These are phyloP conservation scores for Bipolaris zeicola DNA, from an alignment of 2,329 filamentous ascomycete species.

Conservation along the genomic window DNA sequence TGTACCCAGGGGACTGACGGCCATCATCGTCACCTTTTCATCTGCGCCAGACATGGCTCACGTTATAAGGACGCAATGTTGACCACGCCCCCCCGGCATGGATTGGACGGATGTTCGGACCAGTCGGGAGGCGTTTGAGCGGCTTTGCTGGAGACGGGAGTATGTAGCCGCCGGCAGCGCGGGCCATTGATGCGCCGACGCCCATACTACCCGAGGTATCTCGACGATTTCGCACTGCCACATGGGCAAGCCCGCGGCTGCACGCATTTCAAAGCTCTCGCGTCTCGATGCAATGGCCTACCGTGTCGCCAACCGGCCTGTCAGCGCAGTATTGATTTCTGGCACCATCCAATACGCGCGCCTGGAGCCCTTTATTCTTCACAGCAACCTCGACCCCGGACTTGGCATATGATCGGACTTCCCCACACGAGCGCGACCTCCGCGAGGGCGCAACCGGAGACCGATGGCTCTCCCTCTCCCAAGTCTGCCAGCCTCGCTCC, in stretches of 20 bases:
- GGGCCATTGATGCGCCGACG: slow-evolving; percentile 38
- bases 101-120: slow-evolving; percentile 24
- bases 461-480: slow-evolving; percentile 33
- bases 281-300: slow-evolving; percentile 16
- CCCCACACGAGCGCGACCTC: slow-evolving; percentile 35
- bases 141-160: slow-evolving; percentile 24
- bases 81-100: neutral
- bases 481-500: slow-evolving; percentile 32
- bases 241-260: slow-evolving; percentile 19
- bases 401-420: slow-evolving; percentile 47
- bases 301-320: slow-evolving; percentile 15
- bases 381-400: slow-evolving; percentile 25
- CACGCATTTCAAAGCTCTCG: slow-evolving; percentile 13
- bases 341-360: slow-evolving; percentile 15
- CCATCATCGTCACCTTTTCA: slow-evolving; percentile 3
- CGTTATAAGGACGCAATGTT: slow-evolving; percentile 7
- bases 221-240: slow-evolving; percentile 28
- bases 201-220: slow-evolving; percentile 33
- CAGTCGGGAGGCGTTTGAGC: slow-evolving; percentile 17
- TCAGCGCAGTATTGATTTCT: slow-evolving; percentile 15
- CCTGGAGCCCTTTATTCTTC: slow-evolving; percentile 19
- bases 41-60: neutral
- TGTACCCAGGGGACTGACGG: slow-evolving; percentile 6
- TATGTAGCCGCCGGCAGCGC: slow-evolving; percentile 29
- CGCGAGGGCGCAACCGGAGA: slow-evolving; percentile 30